Conservation (phyloP, 2,329 filamentous ascomycete genomes). For the Paracorniculantispora psalliotae region DNA sequence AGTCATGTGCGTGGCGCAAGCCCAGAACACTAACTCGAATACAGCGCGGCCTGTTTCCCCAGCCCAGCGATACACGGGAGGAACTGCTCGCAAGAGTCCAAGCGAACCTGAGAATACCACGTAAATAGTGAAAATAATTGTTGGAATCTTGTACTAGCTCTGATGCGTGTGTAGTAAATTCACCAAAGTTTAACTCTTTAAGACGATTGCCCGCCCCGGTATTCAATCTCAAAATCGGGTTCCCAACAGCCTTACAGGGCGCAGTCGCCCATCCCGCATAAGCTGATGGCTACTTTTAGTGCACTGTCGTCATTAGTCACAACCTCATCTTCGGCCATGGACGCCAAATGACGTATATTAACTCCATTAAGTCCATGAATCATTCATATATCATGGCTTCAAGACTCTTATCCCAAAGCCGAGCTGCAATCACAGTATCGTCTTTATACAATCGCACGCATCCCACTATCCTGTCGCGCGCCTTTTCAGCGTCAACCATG, state of each 20-base stretch:
- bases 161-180: too few species aligned
- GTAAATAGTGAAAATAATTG: slow-evolving; percentile 21
- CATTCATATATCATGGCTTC: neutral
- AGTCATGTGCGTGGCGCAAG: neutral
- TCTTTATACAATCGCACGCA: too few species aligned
- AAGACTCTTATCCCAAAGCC: neutral
- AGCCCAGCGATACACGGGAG: slow-evolving; percentile 38
- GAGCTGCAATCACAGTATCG: neutral
- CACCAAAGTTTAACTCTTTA: too few species aligned
- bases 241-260: too few species aligned
- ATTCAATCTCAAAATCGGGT: neutral
- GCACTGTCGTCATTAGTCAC: neutral
- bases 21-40: neutral
- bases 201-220: neutral
- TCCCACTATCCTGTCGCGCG: neutral
- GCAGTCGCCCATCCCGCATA: too few species aligned
- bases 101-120: slow-evolving; percentile 42
- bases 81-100: slow-evolving; percentile 42
- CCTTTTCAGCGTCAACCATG: slow-evolving; percentile 1
- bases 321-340: neutral
- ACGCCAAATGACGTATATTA: neutral
- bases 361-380: neutral
- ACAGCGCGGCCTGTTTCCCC: slow-evolving; percentile 44
- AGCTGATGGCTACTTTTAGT: too few species aligned
- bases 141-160: too few species aligned